These are phyloP conservation scores for Penicillium concentricum DNA, from an alignment of 2,329 filamentous ascomycete genomes.

Conservation along the genomic window DNA sequence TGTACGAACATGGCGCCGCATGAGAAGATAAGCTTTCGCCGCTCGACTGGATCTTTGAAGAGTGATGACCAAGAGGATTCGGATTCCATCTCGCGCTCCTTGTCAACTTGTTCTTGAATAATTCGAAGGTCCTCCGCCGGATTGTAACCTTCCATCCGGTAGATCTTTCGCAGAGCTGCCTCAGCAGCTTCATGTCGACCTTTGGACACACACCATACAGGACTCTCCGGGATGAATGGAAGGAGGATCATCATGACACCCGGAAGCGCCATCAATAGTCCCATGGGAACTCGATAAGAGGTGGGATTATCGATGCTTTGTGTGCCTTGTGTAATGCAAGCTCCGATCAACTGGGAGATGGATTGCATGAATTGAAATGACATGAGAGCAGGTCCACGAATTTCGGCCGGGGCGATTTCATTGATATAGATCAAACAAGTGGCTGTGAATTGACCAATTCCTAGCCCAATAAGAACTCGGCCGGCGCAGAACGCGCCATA, in stretches of 20 bases:
- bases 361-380: background rate
- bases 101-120: background rate
- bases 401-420: background rate
- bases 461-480: background rate
- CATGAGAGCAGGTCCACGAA: background rate
- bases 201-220: background rate
- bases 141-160: background rate
- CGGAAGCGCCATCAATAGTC: too few relatives aligned
- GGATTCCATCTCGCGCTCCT: background rate
- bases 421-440: background rate
- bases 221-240: background rate
- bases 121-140: background rate
- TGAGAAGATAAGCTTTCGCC: conserved; percentile 40
- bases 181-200: too few relatives aligned
- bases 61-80: background rate
- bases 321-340: background rate
- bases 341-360: background rate
- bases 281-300: too few relatives aligned
- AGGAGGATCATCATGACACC: background rate
- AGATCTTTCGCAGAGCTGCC: too few relatives aligned
- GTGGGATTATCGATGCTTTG: background rate
- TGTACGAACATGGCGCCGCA: conserved; percentile 48
- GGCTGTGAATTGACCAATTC: background rate
- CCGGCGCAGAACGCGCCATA: background rate
- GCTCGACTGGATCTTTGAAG: background rate